Percentiles rank a stretch among this genome's conserved stretches.
These are phyloP conservation scores for Malbranchea zuffiana DNA, from an alignment of 2,329 filamentous ascomycete species.

Conservation along the genomic window DNA sequence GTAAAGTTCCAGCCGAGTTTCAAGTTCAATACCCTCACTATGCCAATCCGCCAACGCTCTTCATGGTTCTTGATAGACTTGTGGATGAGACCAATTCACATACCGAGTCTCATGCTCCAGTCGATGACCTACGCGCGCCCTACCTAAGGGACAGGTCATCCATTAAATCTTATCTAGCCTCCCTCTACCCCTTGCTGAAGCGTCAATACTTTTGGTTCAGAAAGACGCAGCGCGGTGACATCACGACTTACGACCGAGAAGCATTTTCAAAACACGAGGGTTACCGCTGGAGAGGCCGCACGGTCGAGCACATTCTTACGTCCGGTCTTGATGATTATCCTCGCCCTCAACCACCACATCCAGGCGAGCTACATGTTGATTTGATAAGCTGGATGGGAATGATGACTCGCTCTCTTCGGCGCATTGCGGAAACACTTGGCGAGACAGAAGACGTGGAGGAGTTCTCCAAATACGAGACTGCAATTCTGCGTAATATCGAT, in stretches of 20 bases:
- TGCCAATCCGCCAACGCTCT: constrained; percentile 90
- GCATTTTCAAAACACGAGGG: constrained; percentile 83
- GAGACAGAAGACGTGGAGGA: constrained; percentile 64
- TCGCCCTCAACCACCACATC: constrained; percentile 82
- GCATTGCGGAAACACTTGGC: constrained; percentile 65
- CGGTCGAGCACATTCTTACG: constrained; percentile 74
- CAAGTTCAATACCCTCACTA: constrained; percentile 95
- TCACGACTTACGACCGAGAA: constrained; percentile 82
- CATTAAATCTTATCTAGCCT: constrained; percentile 59
- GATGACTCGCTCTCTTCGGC: constrained; percentile 77
- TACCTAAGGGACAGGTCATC: constrained; percentile 58
- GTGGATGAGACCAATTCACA: constrained; percentile 60
- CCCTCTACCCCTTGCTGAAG: constrained; percentile 75
- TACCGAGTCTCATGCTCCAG: constrained; percentile 18
- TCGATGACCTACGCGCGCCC: constrained; percentile 44
- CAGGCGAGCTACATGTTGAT: constrained; percentile 90
- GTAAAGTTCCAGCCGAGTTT: constrained; percentile 88
- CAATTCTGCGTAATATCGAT: constrained; percentile 75
- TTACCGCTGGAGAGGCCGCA: constrained; percentile 90
- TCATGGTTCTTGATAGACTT: constrained; percentile 76
- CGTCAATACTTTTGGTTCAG: constrained; percentile 93
- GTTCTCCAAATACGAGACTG: constrained; percentile 60
- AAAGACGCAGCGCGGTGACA: constrained; percentile 77
- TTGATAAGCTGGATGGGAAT: constrained; percentile 95
- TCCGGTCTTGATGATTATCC: constrained; percentile 96